Evolutionary conservation across 1,284 basidiomycete species (phyloP).

Genomic region (Ceratobasidium sp.): DNA sequence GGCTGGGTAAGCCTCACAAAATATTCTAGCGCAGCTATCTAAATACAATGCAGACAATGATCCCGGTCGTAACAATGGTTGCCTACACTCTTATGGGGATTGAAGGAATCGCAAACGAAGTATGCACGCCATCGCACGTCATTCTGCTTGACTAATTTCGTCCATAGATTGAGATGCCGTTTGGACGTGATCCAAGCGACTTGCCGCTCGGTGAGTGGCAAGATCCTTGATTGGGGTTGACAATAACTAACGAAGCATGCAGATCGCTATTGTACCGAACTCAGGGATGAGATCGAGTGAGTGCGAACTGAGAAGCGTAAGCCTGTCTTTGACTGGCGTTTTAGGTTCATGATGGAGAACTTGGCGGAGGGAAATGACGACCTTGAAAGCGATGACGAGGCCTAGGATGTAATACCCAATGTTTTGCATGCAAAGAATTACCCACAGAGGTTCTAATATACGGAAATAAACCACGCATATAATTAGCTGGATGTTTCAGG

Average conservation of each 20-base stretch:
- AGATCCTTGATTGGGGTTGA: not conserved
- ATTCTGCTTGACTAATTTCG: not conserved
- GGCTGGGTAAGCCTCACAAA: conserved; percentile 45
- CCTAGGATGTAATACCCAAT: not conserved
- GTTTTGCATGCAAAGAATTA: too few species aligned
- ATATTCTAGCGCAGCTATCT: conserved; percentile 64
- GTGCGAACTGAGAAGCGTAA: conserved; percentile 48
- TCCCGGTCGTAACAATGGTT: conserved; percentile 51
- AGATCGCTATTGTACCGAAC: conserved; percentile 84
- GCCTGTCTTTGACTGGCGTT: conserved; percentile 15
- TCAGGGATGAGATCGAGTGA: conserved; percentile 83
- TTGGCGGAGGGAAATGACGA: conserved; percentile 69
- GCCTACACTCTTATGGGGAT: conserved; percentile 92
- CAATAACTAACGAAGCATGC: conserved; percentile 40
- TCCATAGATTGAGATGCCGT: conserved; percentile 77
- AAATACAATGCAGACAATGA: conserved; percentile 51
- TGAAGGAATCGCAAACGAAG: conserved; percentile 87
- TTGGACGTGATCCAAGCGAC: conserved; percentile 53
- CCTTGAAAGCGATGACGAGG: conserved; percentile 44
- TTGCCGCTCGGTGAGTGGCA: conserved; percentile 69
- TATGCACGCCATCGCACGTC: not conserved
- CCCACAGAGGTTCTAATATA: too few species aligned
- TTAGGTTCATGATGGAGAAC: conserved; percentile 76
- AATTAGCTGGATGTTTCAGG: conserved; percentile 12
- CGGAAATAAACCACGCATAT: not conserved